Base-by-base conservation (phyloP, 208 protist species). In the Crithidia fasciculata region DNA sequence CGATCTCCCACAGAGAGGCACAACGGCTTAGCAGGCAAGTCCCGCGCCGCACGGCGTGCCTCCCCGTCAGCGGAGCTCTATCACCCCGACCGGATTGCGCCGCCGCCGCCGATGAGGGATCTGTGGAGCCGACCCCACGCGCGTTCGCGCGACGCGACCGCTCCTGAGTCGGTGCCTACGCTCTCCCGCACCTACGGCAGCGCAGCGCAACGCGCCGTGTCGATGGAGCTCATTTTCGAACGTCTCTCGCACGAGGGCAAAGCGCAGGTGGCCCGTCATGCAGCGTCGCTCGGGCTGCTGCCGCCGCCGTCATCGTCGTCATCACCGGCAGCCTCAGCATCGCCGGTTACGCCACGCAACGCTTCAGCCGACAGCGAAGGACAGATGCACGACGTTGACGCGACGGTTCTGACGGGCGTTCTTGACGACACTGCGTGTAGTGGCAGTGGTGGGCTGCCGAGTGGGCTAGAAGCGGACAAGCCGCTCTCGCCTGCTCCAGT, bases 141-240 rank as follows among this genome's bases (percentile, higher is more conserved):
- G 1, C 62, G 62, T 8, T 8, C 45, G 6, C 62, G 62, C 36
- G 37, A 45, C 62, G 45, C 12, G 2, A 6, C 49, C 5, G 49
- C 62, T 3, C 62, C 62, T 12, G 12, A 3, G 49, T 28, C 45
- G 6, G 49, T 36, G 45, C 62, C 62, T 15, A 68, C 62, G 37
- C 37, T 45, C 8, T 43, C 62, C 6, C 45, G 49, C 49, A 55
- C 36, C 13, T 68, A 68, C 62, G 62, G 62, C 62, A 57, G 49
- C 16, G 49, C 62, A 15, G 37, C 5, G 49, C 49, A 39, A 37
- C 62, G 62, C 3, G 49, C 62, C 15, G 49, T 39, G 13, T 43
- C 37, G 45, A 68, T 68, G 49, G 49, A 43, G 50, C 62, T 68
- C 49, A 40, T 68, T 39, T 68, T 68, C 18, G 50, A 68, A 16